Conservation (phyloP, 306 rosid genomes). For the Oemleria cerasiformis region DNA sequence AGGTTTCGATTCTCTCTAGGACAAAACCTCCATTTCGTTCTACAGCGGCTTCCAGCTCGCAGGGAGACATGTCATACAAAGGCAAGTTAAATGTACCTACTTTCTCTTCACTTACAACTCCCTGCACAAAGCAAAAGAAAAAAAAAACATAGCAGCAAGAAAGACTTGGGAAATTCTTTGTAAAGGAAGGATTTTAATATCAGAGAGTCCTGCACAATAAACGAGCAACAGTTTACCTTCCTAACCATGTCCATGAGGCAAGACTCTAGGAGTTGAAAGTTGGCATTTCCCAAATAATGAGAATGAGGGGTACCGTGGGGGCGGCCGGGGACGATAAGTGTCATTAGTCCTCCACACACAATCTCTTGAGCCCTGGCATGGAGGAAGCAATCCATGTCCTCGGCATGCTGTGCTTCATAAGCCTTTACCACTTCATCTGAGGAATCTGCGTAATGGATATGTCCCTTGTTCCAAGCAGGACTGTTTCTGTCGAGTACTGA, state of each 20-base stretch:
- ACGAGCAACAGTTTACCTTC: constrained; percentile 20
- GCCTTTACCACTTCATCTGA: constrained; percentile 20
- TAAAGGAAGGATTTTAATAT: neutral
- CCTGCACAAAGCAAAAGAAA: too few relatives aligned
- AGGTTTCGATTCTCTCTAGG: neutral
- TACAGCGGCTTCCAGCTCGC: neutral
- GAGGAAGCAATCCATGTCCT: constrained; percentile 37
- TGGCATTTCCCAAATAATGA: neutral
- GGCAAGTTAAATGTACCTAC: neutral
- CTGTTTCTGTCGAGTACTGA: constrained; percentile 10
- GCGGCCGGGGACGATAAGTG: constrained; percentile 22
- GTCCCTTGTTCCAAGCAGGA: constrained; percentile 34
- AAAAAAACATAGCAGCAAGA: too few relatives aligned
- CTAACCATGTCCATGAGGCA: constrained; percentile 40
- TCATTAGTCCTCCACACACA: constrained; percentile 33
- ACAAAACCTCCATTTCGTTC: neutral
- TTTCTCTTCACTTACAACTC: neutral
- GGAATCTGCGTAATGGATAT: constrained; percentile 21
- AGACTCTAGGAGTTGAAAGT: neutral
- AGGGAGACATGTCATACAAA: neutral
- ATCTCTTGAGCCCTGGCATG: constrained; percentile 33
- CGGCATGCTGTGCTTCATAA: constrained; percentile 20
- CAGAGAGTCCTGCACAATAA: neutral
- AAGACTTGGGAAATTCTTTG: too few relatives aligned
- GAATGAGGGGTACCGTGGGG: constrained; percentile 18